Evolutionary conservation across 768 basidiomycete species (phyloP), one percentile per base, ranked within the genome.

Genomic region (Termitomyces sp.): DNA sequence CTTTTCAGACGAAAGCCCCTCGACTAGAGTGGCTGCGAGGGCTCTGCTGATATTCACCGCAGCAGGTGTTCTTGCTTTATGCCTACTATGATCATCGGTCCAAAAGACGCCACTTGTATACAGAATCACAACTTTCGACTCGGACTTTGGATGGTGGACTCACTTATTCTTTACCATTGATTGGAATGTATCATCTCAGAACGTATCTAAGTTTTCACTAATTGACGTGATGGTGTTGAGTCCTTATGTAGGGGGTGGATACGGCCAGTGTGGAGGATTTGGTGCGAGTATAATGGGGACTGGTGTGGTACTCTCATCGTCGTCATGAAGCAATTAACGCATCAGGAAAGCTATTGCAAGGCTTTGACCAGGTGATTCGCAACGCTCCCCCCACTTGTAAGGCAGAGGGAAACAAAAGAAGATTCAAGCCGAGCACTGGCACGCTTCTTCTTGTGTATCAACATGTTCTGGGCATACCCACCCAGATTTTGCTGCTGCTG

Each of bases 41-140:
- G 28, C 57, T 35, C 18, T 53, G 45, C 10, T 63, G 3, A 26
- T 52, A 28, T 58, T 47, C 43, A 13, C 44, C 18, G 36, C 56
- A 30, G 56, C 58, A 28, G 44, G 47, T 40, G 49, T 65, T 56
- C 54, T 59, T n/a, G 51, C 42, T 47, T 32, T 40, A 22, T 44
- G 48, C 8, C 32, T 60, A 35, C 51, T 60, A 18, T 60, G 52
- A 58, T 32, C 13, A 47, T 30, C 13, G 4, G 38, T 42, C 24
- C 20, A 43, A 13, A 13, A 9, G 42, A 52, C 8, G 24, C 3
- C 22, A 13, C 9, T 16, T 14, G n/a, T 28, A 28, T 53, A 53
- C 12, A 40, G 0, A 20, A 18, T n/a, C 26, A 40, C 24, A 22
- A 52, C n/a, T 16, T n/a, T 52, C 24, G 10, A 38, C 40, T 6